phyloP scores from a whole-genome alignment of 2,329 filamentous ascomycete species.

The Gremmenia infestans region DNA sequence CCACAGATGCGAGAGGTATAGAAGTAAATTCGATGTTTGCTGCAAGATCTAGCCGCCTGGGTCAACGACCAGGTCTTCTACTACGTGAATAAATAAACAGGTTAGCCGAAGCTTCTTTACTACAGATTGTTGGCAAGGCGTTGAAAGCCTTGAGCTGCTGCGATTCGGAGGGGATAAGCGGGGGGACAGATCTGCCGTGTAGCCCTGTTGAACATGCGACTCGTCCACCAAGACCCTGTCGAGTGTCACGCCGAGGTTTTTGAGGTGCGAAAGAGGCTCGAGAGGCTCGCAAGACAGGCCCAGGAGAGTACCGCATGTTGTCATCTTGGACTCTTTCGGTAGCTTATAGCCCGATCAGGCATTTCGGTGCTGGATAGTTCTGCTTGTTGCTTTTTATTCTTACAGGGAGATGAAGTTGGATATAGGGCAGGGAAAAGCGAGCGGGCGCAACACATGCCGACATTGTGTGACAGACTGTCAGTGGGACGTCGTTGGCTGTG shows the following conservation, averaged over 20 bases:
- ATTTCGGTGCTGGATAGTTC: too few relatives aligned
- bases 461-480: background rate
- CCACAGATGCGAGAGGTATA: background rate
- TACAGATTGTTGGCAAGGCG: background rate
- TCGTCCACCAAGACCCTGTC: slow-evolving; percentile 1
- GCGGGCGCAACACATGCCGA: background rate
- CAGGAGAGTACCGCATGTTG: too few relatives aligned
- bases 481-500: background rate
- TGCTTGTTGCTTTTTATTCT: too few relatives aligned
- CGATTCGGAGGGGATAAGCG: background rate
- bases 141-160: background rate
- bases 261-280: too few relatives aligned
- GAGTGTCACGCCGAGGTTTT: too few relatives aligned
- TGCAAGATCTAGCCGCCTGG: slow-evolving; percentile 1
- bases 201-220: slow-evolving; percentile 4
- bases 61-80: background rate
- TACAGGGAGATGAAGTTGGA: too few relatives aligned
- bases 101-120: background rate
- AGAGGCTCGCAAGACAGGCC: too few relatives aligned
- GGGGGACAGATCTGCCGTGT: slow-evolving; percentile 7
- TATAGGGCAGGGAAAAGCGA: background rate
- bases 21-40: background rate
- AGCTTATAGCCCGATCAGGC: too few relatives aligned
- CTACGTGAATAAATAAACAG: background rate
- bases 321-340: too few relatives aligned